A percentile compares a stretch with the other conserved stretches of the same genome.
Evolutionary conservation across 306 rosid genomes (phyloP).

Genomic region (Neltuma alba): DNA sequence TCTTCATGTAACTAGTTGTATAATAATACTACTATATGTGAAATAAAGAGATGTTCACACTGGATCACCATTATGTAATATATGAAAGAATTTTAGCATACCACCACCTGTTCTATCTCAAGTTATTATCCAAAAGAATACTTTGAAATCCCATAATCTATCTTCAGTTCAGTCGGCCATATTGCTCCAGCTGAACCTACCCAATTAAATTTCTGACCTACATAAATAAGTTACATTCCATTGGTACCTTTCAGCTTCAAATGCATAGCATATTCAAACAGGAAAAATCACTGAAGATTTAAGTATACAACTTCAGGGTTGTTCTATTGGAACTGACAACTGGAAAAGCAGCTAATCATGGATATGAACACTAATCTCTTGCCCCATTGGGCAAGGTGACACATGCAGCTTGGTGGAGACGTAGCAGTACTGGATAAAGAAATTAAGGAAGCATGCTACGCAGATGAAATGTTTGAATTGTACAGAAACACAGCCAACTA

Average conservation of each 20-base stretch:
- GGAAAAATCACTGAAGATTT: conserved; percentile 53
- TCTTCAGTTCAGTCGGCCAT: too few relatives aligned
- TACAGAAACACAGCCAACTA: conserved; percentile 34
- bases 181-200: too few relatives aligned
- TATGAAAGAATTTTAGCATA: neutral
- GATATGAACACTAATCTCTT: too few relatives aligned
- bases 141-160: too few relatives aligned
- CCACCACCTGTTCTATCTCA: neutral
- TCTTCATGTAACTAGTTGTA: neutral
- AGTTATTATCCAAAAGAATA: too few relatives aligned
- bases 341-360: conserved; percentile 48
- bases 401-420: too few relatives aligned
- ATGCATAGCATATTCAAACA: conserved; percentile 55
- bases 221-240: too few relatives aligned
- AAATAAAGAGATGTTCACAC: neutral
- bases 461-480: conserved; percentile 55
- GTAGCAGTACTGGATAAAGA: conserved; percentile 48
- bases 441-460: conserved; percentile 38
- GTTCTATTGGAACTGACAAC: conserved; percentile 57
- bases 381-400: too few relatives aligned
- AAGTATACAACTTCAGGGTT: conserved; percentile 60
- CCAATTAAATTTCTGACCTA: neutral
- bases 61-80: neutral
- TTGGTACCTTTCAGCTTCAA: neutral
- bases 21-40: neutral